These are phyloP conservation scores for Lactarius pseudohatsudake DNA, from an alignment of 768 basidiomycete genomes.

Conservation along the genomic window DNA sequence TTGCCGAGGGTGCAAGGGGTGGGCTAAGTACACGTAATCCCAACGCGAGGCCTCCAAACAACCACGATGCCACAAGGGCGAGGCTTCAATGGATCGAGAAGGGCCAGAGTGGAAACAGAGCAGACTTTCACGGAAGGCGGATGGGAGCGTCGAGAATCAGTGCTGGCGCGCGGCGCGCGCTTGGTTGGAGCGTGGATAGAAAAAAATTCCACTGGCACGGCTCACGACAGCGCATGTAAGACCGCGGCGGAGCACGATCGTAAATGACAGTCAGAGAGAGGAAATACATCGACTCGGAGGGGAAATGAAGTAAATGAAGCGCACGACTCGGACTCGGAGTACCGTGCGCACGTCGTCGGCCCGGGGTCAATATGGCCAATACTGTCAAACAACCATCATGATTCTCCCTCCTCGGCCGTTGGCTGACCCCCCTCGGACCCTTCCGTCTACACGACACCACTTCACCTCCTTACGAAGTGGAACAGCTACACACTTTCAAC, in stretches of 20 bases:
- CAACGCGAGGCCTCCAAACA: constrained; percentile 14
- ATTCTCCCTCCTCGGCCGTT: too few species aligned
- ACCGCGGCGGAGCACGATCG: constrained; percentile 2
- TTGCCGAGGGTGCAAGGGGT: constrained; percentile 22
- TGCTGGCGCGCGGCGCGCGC: not conserved
- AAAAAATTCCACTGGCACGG: not conserved
- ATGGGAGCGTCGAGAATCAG: not conserved
- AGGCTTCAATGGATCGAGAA: constrained; percentile 15
- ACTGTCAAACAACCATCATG: not conserved
- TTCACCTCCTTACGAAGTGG: not conserved
- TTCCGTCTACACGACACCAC: not conserved
- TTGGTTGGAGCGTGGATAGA: constrained; percentile 7
- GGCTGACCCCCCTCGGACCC: too few species aligned
- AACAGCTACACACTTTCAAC: not conserved
- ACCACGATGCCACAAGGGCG: constrained; percentile 4
- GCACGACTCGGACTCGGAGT: not conserved
- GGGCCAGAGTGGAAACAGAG: constrained; percentile 14
- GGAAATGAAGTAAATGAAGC: not conserved
- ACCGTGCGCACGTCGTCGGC: not conserved
- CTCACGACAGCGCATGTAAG: not conserved
- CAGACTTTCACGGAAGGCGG: constrained; percentile 7
- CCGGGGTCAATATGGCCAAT: not conserved
- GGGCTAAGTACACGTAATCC: constrained; percentile 25
- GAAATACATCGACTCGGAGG: not conserved
- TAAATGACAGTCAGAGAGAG: not conserved